These are phyloP conservation scores for Simplicillium sp. DNA, from an alignment of 2,329 filamentous ascomycete genomes.

Conservation along the genomic window DNA sequence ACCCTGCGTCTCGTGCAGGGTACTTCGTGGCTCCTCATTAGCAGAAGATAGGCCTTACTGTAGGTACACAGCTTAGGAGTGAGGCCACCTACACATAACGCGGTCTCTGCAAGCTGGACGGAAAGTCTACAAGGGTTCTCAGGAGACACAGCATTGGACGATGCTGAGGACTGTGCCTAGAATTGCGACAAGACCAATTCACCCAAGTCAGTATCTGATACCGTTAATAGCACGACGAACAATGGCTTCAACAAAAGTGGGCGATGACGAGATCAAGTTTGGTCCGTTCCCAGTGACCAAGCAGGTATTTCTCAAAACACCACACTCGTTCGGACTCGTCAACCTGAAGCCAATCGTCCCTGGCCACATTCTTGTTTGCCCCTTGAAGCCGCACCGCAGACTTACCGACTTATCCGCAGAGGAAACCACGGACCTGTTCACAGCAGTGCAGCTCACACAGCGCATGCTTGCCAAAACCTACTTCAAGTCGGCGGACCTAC, in stretches of 20 bases:
- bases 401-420: slow-evolving; percentile 62
- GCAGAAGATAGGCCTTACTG: too few relatives aligned
- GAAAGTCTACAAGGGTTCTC: too few relatives aligned
- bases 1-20: too few relatives aligned
- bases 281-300: slow-evolving; percentile 68
- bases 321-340: slow-evolving; percentile 76
- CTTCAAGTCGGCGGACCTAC: slow-evolving; percentile 40
- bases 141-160: too few relatives aligned
- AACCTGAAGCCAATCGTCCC: slow-evolving; percentile 93
- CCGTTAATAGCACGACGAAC: too few relatives aligned
- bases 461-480: slow-evolving; percentile 58
- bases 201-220: too few relatives aligned
- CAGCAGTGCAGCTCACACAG: slow-evolving; percentile 75
- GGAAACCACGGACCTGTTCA: slow-evolving; percentile 76
- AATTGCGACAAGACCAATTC: too few relatives aligned
- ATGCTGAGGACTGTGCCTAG: too few relatives aligned
- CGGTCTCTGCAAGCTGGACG: too few relatives aligned
- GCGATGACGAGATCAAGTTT: slow-evolving; percentile 45
- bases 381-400: slow-evolving; percentile 57
- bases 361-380: slow-evolving; percentile 87
- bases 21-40: too few relatives aligned
- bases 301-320: slow-evolving; percentile 76
- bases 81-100: too few relatives aligned
- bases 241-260: slow-evolving; percentile 10
- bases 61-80: too few relatives aligned